Conservation (phyloP, 1,284 basidiomycete genomes). For the Trametes hirsuta region DNA sequence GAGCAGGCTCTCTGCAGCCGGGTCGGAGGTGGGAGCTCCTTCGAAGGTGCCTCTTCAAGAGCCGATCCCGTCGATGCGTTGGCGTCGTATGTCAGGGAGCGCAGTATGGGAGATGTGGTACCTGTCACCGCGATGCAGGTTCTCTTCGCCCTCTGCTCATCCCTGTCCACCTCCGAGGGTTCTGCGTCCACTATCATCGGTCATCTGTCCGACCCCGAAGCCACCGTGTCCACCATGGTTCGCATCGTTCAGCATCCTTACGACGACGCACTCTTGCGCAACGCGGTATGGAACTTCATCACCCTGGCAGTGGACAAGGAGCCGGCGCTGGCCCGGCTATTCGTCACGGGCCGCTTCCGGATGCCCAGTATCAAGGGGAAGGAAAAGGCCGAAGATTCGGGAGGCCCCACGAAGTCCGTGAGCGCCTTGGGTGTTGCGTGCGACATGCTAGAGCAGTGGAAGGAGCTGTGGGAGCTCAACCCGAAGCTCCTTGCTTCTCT, state of each 20-base stretch:
- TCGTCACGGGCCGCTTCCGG: constrained; percentile 75
- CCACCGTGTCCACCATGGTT: constrained; percentile 61
- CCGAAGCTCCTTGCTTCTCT: constrained; percentile 79
- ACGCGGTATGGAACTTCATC: constrained; percentile 84
- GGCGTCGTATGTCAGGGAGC: constrained; percentile 63
- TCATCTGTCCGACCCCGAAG: constrained; percentile 73
- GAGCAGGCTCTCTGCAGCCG: constrained; percentile 76
- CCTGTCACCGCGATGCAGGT: constrained; percentile 69
- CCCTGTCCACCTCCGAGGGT: constrained; percentile 60
- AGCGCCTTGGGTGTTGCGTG: constrained; percentile 69
- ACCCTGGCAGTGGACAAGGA: constrained; percentile 84
- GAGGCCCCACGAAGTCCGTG: constrained; percentile 36
- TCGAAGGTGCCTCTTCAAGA: constrained; percentile 49
- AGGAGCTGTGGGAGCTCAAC: constrained; percentile 72
- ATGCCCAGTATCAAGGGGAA: constrained; percentile 49
- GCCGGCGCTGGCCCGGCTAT: constrained; percentile 83
- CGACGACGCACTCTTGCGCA: constrained; percentile 68
- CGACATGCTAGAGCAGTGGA: constrained; percentile 70
- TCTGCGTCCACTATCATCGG: constrained; percentile 71
- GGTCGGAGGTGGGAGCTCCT: constrained; percentile 51
- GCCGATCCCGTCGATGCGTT: constrained; percentile 75
- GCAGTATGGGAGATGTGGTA: constrained; percentile 59
- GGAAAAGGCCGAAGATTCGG: constrained; percentile 34
- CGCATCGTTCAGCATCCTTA: constrained; percentile 73
- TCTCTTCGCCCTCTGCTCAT: constrained; percentile 67